A percentile compares a stretch with the other conserved stretches of the same genome.
Evolutionary conservation across 1,139 yeast genomes (phyloP).

Genomic region (Magnusiomyces suaveolens): DNA sequence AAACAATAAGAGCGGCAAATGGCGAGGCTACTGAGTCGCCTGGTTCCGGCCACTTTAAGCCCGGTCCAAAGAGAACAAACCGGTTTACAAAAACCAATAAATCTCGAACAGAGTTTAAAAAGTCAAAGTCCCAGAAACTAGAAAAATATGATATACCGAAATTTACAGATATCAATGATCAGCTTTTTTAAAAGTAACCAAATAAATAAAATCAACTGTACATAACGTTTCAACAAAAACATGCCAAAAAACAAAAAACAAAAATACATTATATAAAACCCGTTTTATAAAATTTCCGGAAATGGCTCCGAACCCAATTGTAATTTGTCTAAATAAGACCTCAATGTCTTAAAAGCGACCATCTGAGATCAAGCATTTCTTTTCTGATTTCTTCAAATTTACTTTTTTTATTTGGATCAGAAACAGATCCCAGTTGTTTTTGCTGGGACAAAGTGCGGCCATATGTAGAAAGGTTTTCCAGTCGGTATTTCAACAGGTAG

Average conservation of each 20-base stretch:
- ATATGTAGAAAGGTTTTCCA: background rate
- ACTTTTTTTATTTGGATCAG: too few relatives aligned
- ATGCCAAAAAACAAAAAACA: background rate
- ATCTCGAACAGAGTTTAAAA: too few relatives aligned
- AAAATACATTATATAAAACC: background rate
- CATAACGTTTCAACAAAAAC: background rate
- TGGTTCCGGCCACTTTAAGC: background rate
- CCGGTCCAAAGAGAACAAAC: background rate
- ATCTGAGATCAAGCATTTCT: too few relatives aligned
- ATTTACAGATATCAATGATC: background rate
- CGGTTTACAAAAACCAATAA: background rate
- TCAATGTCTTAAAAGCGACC: too few relatives aligned
- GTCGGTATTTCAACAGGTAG: background rate
- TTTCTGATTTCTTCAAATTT: too few relatives aligned
- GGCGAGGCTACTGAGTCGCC: constrained; percentile 7
- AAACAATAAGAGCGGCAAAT: constrained; percentile 3
- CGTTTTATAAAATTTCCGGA: background rate
- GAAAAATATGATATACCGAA: background rate
- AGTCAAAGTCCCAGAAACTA: too few relatives aligned
- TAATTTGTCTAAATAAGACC: too few relatives aligned
- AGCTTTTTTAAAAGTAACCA: background rate
- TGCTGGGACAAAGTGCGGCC: background rate
- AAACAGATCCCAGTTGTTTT: constrained; percentile 1
- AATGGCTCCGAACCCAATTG: constrained; percentile 10
- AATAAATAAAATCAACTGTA: background rate